Evolutionary conservation across 768 basidiomycete species (phyloP), one percentile per base, ranked within the genome.

Genomic region (Leucogyrophana mollusca): DNA sequence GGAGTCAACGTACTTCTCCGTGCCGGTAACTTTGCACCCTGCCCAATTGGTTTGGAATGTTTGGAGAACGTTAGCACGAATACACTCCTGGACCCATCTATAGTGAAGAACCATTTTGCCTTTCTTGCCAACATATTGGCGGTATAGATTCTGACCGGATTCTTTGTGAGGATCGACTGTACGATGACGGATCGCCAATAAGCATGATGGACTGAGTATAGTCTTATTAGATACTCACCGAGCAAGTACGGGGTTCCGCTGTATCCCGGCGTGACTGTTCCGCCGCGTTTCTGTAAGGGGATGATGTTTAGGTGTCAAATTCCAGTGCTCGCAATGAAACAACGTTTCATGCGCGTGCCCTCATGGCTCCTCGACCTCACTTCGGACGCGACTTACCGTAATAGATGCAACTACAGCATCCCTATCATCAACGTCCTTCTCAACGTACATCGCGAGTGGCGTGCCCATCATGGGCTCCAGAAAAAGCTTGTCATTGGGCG

Each of bases 401-500:
- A 92, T 77, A 46, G 87, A 68, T 37, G 82, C 79, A 25, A 79
- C 73, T 43, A 93, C 68, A 43, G 64, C 53, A 14, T 85, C 81
- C 57, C 79, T 80, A 68, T 90, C 82, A 17, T 78, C 72, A 17
- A 92, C 85, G 46, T 91, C 88, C 55, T 88, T 86, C 56, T 90
- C 87, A 57, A 93, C 74, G 68, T 86, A 93, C 50, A 91, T 74
- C 18, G 76, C 67, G 42, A 92, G 75, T 2, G 88, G 82, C 1
- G 73, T 80, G 56, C 90, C 90, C 64, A 89, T 78, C 79, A 88
- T 84, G 55, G 86, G 87, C 61, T 93, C 90, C 40, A 90, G 70
- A 60, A 93, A 93, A 45, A 92, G 74, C 51, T 67, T 63, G 56
- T 65, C 70, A 36, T 68, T 60, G 20, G 63, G 0, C 0, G 55